phyloP scores from a whole-genome alignment of 495 filamentous ascomycete species.

The Hypoxylon subgilvum region DNA sequence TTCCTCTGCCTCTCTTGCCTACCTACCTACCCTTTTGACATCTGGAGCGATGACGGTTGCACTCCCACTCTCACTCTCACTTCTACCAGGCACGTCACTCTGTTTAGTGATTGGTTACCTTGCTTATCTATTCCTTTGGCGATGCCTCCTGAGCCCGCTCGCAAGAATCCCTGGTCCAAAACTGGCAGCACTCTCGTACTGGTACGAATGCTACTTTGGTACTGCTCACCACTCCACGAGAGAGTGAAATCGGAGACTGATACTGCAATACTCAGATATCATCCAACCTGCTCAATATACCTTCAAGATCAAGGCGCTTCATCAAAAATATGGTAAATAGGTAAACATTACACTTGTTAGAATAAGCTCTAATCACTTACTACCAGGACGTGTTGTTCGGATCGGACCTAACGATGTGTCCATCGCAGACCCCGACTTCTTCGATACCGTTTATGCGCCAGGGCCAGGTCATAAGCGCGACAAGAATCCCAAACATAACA shows the following conservation, averaged over 20 bases:
- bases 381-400: constrained; percentile 53
- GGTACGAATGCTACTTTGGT: constrained; percentile 60
- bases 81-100: too few species aligned
- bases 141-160: too few species aligned
- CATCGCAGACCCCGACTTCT: constrained; percentile 52
- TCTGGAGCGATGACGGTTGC: too few species aligned
- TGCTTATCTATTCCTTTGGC: too few species aligned
- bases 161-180: constrained; percentile 53
- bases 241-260: too few species aligned
- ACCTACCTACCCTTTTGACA: too few species aligned
- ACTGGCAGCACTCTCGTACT: constrained; percentile 52
- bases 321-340: constrained; percentile 37
- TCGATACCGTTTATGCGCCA: constrained; percentile 44
- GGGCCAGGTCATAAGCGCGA: constrained; percentile 8
- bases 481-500: constrained; percentile 4
- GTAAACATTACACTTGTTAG: background rate
- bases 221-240: too few species aligned
- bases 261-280: too few species aligned
- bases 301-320: constrained; percentile 35
- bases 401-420: constrained; percentile 56
- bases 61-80: too few species aligned
- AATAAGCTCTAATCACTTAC: background rate
- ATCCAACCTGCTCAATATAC: constrained; percentile 35
- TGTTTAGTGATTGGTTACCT: too few species aligned
- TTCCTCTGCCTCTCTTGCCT: too few species aligned